Evolutionary conservation across 306 rosid species (phyloP).

Genomic region (Prunus dulcis): DNA sequence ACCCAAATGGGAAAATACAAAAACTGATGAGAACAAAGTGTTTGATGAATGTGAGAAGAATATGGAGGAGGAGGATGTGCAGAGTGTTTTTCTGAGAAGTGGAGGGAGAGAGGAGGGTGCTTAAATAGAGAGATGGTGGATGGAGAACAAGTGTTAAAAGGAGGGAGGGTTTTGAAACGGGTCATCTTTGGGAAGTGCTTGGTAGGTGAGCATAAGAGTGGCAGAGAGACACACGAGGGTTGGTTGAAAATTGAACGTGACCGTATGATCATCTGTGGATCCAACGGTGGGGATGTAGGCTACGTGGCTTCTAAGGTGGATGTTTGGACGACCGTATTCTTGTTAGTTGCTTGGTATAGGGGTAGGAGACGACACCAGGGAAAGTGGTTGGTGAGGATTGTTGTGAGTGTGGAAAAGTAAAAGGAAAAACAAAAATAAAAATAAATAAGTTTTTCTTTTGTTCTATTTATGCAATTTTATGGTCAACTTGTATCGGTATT

Average conservation of each 20-base stretch:
- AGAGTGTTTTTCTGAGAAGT: slow-evolving; percentile 20
- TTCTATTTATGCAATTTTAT: too few species aligned
- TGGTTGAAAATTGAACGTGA: slow-evolving; percentile 34
- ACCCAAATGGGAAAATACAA: background rate
- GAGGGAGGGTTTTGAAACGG: background rate
- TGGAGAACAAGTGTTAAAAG: background rate
- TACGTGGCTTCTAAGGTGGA: slow-evolving; percentile 28
- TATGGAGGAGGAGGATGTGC: background rate
- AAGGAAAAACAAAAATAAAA: background rate
- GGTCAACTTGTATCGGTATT: too few species aligned
- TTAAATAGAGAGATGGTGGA: slow-evolving; percentile 29
- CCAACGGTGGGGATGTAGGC: slow-evolving; percentile 10
- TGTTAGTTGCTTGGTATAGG: slow-evolving; percentile 12
- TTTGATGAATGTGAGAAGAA: slow-evolving; percentile 3
- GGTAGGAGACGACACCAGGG: background rate
- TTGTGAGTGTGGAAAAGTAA: background rate
- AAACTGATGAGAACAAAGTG: background rate
- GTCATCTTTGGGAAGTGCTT: slow-evolving; percentile 5
- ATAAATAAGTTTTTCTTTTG: background rate
- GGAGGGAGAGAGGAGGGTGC: slow-evolving; percentile 7
- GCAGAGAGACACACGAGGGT: slow-evolving; percentile 47
- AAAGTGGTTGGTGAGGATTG: slow-evolving; percentile 13
- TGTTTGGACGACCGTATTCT: background rate
- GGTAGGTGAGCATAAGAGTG: slow-evolving; percentile 62
- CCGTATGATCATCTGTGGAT: slow-evolving; percentile 19